These are phyloP conservation scores for Zygnema circumcarinatum DNA, from an alignment of 139 green algal genomes.

Conservation along the genomic window DNA sequence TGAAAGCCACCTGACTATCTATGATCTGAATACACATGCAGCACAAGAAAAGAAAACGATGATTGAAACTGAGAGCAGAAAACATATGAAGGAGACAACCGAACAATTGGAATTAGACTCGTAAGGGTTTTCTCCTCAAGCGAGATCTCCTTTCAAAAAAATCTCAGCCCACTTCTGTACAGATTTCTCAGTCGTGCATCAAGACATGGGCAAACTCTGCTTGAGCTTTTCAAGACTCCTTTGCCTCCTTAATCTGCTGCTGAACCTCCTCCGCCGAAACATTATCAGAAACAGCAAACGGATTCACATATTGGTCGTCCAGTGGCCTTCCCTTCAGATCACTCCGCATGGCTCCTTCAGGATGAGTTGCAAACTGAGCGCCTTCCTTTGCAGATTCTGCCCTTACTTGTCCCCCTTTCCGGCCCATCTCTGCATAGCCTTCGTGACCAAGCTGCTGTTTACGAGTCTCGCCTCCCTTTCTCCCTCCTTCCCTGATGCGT, in stretches of 20 bases:
- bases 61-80: too few species aligned
- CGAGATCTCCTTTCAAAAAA: too few species aligned
- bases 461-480: slow-evolving; percentile 35
- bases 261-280: neutral
- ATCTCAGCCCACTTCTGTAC: too few species aligned
- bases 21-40: too few species aligned
- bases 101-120: too few species aligned
- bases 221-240: too few species aligned
- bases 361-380: slow-evolving; percentile 25
- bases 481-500: slow-evolving; percentile 8
- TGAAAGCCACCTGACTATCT: too few species aligned
- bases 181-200: too few species aligned
- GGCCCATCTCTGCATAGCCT: slow-evolving; percentile 45
- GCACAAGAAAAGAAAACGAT: too few species aligned
- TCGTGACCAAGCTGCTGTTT: slow-evolving; percentile 37
- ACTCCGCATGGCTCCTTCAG: slow-evolving; percentile 11
- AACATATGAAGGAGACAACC: too few species aligned
- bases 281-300: neutral
- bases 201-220: too few species aligned
- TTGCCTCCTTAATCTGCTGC: neutral
- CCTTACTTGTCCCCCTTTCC: slow-evolving; percentile 29
- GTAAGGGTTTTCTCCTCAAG: too few species aligned
- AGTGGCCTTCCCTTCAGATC: neutral
- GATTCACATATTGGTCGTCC: neutral
- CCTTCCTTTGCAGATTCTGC: slow-evolving; percentile 26